A percentile compares a stretch with the other conserved stretches of the same genome.
Evolutionary conservation across 805 yeast genomes (phyloP).

Genomic region (Schizosaccharomyces pombe): DNA sequence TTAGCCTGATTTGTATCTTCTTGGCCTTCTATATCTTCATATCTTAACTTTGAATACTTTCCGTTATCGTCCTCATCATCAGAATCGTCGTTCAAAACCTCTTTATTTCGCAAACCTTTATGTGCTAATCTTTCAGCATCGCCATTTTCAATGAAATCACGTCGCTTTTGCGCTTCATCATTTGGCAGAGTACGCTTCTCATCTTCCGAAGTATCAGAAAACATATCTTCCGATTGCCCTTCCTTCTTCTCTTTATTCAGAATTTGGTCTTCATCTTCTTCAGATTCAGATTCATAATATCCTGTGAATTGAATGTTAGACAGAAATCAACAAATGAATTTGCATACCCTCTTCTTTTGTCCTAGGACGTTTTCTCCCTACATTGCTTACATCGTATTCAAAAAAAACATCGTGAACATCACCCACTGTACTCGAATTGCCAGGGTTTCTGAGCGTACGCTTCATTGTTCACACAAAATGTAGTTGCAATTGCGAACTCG

Average conservation of each 20-base stretch:
- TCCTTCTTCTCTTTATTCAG: neutral
- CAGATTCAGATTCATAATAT: neutral
- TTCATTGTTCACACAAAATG: too few relatives aligned
- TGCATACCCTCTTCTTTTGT: conserved; percentile 1
- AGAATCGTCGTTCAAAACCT: conserved; percentile 12
- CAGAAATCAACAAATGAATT: neutral
- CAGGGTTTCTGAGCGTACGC: too few relatives aligned
- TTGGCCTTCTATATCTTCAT: conserved; percentile 2
- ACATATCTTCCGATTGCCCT: neutral
- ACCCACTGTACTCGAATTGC: too few relatives aligned
- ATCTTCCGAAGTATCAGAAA: neutral
- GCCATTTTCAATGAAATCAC: neutral
- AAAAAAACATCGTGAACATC: neutral
- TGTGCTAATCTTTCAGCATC: neutral
- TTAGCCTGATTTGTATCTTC: conserved; percentile 6
- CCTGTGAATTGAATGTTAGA: neutral
- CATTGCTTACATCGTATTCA: neutral
- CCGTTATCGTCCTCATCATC: conserved; percentile 10
- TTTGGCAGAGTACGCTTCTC: too few relatives aligned
- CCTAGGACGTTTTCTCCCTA: neutral
- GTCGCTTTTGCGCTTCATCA: too few relatives aligned
- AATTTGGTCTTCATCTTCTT: neutral
- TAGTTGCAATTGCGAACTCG: too few relatives aligned
- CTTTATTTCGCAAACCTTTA: neutral
- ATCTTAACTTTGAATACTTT: neutral